Conservation (phyloP, 768 basidiomycete genomes). For the Phaeotremella skinneri region DNA sequence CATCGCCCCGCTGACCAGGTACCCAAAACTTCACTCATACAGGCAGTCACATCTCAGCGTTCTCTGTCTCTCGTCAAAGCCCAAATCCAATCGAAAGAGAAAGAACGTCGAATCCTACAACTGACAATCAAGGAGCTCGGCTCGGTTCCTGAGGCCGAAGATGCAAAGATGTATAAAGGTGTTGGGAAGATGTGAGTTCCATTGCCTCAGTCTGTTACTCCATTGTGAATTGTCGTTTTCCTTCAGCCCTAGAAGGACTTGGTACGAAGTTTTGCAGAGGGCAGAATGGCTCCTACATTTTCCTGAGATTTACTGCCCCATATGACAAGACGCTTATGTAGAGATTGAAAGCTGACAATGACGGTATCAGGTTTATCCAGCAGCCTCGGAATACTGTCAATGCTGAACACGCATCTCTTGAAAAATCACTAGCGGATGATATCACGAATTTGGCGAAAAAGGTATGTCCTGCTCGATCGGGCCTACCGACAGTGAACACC, state of each 20-base stretch:
- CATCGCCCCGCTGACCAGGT: not conserved
- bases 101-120: constrained; percentile 83
- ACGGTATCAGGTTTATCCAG: constrained; percentile 73
- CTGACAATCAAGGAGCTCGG: constrained; percentile 81
- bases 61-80: constrained; percentile 70
- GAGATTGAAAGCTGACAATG: not conserved
- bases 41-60: constrained; percentile 76
- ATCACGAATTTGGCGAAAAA: constrained; percentile 80
- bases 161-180: constrained; percentile 85
- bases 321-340: too few relatives aligned
- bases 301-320: too few relatives aligned
- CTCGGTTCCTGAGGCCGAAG: constrained; percentile 59
- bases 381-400: constrained; percentile 78
- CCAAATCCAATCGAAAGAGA: constrained; percentile 75
- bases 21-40: not conserved
- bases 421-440: constrained; percentile 81
- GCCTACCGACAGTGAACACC: not conserved
- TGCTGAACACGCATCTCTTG: constrained; percentile 67
- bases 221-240: too few relatives aligned
- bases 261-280: too few relatives aligned
- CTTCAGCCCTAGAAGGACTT: not conserved
- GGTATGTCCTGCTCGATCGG: constrained; percentile 53
- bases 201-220: not conserved
- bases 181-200: constrained; percentile 85
- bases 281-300: too few relatives aligned